Evolutionary conservation across 208 protist genomes (phyloP), one percentile per base, ranked within the genome.

Genomic region (Crithidia brevicula): DNA sequence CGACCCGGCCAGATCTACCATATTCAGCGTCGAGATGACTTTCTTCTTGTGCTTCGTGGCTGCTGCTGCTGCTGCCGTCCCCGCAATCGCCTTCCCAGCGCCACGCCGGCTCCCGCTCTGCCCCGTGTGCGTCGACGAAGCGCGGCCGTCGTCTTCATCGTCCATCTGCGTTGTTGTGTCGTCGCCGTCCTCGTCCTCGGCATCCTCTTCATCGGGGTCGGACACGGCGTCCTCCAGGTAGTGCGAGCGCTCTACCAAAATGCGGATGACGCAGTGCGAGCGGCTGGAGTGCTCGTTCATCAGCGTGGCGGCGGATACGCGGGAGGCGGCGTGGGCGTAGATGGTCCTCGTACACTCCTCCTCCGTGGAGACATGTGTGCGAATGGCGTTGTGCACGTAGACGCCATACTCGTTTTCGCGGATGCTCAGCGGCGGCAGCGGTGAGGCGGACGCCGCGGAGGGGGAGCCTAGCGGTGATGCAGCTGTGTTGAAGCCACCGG

Each of bases 241-340:
- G 43, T 96, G 40, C 11, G 88, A 78, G 23, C 79, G 79, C 78
- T 99, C 93, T 43, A 98, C 87, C 22, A 92, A 76, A 30, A 99
- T 78, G 22, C 89, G 71, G 36, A 99, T 96, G 38, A 99, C 94
- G 58, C 97, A 98, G 77, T 99, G 98, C 4, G 97, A 98, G 25
- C 98, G 89, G 47, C 85, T 96, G 38, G 92, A 98, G 27, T 85
- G 67, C 20, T 97, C 89, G 77, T 99, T 99, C 93, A 98, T 98
- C 34, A 87, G 72, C 30, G 97, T 98, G 27, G 78, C 67, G 0
- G 89, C 96, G 16, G 82, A 81, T 22, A 88, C 76, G 15, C 90
- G 77, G 9, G 64, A 57, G 2, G 73, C 80, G 3, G 81, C 83
- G 27, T 82, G 76, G 11, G 47, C 53, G 57, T 90, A 67, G 59